Base-by-base conservation (phyloP, 202 grass and related monocot genomes). In the Brachypodium distachyon region DNA sequence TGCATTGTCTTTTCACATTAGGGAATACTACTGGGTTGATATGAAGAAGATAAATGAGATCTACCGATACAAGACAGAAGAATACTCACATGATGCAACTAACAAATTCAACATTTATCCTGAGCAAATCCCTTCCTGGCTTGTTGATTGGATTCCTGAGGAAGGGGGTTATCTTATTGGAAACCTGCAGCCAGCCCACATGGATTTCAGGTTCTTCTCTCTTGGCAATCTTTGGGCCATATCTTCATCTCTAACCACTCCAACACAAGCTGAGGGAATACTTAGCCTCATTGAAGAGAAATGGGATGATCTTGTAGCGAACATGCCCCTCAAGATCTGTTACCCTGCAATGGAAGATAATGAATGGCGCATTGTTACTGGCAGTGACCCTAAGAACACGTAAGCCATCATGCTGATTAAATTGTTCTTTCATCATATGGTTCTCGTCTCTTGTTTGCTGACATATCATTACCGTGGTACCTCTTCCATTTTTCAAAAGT, bases 101-200 rank as follows among this genome's bases (percentile, higher is more conserved):
- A 98, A 98, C 83, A 98, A 98, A 80, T 98, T 98, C 57, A 98
- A 98, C 74, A 98, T 98, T 81, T 98, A 98, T 66, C 96, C 96
- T 2, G 91, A 98, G 61, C 96, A 98, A 86, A 98, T 98, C 42
- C 96, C 96, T 59, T 81, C 87, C 67, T 98, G 96, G 96, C 92
- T 98, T 55, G 83, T 95, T 77, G 89, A 98, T 68, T 98, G 96
- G 96, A 90, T 98, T 80, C 96, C 96, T 74, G 87, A 95, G 46
- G 90, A 87, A 78, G 96, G 96, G 11, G 96, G 96, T 34, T 98
- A 92, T 81, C 89, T 98, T 59, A 92, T 98, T 69, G 96, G 94
- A 44, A 97, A 97, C 73, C 79, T 97, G 79, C 94, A 97, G 70
- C 94, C 94, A 47, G 94, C 94, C 52, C 95, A 97, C 78, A 97